A percentile compares a stretch with the other conserved stretches of the same genome.
Evolutionary conservation across 2,329 filamentous ascomycete species (phyloP).

Genomic region (Cryphonectria carpinicola): DNA sequence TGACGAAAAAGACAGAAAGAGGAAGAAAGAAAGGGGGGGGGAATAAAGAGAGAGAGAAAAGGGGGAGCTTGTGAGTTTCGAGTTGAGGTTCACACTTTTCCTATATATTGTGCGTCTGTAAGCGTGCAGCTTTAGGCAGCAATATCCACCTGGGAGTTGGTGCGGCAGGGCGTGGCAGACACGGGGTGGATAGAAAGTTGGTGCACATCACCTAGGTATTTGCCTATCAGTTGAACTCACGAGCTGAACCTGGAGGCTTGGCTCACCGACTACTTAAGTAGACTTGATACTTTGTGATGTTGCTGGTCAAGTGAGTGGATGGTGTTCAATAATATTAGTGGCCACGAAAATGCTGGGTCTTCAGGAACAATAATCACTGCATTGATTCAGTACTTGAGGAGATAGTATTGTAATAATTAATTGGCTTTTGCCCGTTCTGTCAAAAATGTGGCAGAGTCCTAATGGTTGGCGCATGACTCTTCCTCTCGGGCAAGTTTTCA

Average conservation of each 20-base stretch:
- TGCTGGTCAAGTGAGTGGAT: not conserved
- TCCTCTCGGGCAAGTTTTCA: too few relatives aligned
- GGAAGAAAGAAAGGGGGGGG: not conserved
- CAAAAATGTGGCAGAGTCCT: too few relatives aligned
- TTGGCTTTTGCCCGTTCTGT: too few relatives aligned
- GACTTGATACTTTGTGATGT: not conserved
- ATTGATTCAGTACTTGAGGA: not conserved
- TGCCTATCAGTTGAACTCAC: not conserved
- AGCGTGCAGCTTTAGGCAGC: not conserved
- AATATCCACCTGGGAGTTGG: not conserved
- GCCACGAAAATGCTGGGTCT: not conserved
- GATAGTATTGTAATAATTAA: too few relatives aligned
- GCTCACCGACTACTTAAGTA: not conserved
- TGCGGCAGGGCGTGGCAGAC: not conserved
- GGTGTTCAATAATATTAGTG: too few relatives aligned
- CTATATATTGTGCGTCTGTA: not conserved
- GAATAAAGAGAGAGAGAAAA: not conserved
- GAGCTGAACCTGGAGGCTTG: not conserved
- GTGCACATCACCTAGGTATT: not conserved
- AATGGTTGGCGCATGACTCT: too few relatives aligned
- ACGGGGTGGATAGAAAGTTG: not conserved
- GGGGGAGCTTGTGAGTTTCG: too few relatives aligned
- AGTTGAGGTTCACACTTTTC: not conserved
- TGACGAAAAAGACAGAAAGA: not conserved
- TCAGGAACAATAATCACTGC: not conserved